Conservation (phyloP, 2,329 filamentous ascomycete genomes). For the Aspergillus ochraceus region DNA sequence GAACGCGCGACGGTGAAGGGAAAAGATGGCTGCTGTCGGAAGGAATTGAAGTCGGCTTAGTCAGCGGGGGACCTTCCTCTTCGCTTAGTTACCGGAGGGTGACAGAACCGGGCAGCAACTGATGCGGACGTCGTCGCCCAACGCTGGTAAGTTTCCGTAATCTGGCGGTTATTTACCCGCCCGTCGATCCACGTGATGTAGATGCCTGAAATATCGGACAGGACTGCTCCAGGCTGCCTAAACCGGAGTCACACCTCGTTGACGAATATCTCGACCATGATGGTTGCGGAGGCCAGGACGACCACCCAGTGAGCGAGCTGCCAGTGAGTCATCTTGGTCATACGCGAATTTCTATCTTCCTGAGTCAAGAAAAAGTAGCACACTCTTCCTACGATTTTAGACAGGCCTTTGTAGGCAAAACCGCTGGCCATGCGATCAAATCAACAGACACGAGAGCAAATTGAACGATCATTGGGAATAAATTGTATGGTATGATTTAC, state of each 20-base stretch:
- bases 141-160: not conserved
- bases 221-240: not conserved
- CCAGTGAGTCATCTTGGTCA: not conserved
- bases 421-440: not conserved
- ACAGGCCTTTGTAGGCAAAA: not conserved
- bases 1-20: slow-evolving; percentile 15
- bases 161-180: not conserved
- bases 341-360: not conserved
- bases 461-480: not conserved
- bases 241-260: not conserved
- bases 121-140: not conserved
- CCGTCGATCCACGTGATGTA: not conserved
- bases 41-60: slow-evolving; percentile 6
- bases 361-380: not conserved
- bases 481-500: slow-evolving; percentile 7
- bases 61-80: not conserved
- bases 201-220: not conserved
- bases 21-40: slow-evolving; percentile 18
- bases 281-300: not conserved
- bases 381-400: slow-evolving; percentile 1
- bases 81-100: not conserved
- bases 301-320: not conserved
- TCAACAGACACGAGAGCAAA: not conserved
- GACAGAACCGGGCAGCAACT: not conserved
- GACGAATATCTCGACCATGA: not conserved